These are phyloP conservation scores for Hericium rajendrae DNA, from an alignment of 768 basidiomycete species.

Conservation along the genomic window DNA sequence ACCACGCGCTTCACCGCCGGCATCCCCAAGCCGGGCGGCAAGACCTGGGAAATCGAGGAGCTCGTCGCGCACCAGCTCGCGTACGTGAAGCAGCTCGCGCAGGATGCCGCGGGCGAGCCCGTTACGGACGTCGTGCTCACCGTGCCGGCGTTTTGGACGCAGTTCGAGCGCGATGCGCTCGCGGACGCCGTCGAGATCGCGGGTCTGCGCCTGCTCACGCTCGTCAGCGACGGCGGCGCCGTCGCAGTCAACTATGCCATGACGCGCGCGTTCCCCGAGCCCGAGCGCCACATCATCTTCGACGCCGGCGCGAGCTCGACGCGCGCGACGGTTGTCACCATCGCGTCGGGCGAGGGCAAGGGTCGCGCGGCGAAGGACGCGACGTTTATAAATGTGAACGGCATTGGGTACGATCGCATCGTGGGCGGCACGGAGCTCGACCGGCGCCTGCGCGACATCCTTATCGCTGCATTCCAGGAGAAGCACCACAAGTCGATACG, in stretches of 20 bases:
- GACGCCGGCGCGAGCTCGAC: conserved; percentile 87
- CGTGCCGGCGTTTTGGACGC: conserved; percentile 84
- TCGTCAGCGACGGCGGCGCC: conserved; percentile 89
- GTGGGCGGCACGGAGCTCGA: conserved; percentile 83
- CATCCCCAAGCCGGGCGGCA: conserved; percentile 43
- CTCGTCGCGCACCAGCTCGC: conserved; percentile 90
- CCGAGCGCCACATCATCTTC: conserved; percentile 85
- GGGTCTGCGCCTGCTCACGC: conserved; percentile 71
- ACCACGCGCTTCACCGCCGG: conserved; percentile 36
- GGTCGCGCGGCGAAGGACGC: conserved; percentile 43
- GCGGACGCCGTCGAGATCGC: conserved; percentile 89
- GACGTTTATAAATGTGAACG: conserved; percentile 70
- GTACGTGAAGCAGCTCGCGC: conserved; percentile 84
- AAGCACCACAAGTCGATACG: conserved; percentile 63
- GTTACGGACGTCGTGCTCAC: conserved; percentile 79
- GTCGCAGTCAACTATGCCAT: conserved; percentile 98
- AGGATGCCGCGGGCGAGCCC: conserved; percentile 61
- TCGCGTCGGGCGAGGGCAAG: conserved; percentile 40
- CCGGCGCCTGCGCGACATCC: conserved; percentile 68
- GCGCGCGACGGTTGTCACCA: conserved; percentile 67
- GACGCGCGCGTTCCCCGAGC: conserved; percentile 76
- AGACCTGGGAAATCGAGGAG: conserved; percentile 79
- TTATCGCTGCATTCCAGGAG: conserved; percentile 64
- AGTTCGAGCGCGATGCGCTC: conserved; percentile 86
- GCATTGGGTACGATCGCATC: conserved; percentile 70